These are phyloP conservation scores for Arctium minus DNA, from an alignment of 129 eudicot genomes.

Conservation along the genomic window DNA sequence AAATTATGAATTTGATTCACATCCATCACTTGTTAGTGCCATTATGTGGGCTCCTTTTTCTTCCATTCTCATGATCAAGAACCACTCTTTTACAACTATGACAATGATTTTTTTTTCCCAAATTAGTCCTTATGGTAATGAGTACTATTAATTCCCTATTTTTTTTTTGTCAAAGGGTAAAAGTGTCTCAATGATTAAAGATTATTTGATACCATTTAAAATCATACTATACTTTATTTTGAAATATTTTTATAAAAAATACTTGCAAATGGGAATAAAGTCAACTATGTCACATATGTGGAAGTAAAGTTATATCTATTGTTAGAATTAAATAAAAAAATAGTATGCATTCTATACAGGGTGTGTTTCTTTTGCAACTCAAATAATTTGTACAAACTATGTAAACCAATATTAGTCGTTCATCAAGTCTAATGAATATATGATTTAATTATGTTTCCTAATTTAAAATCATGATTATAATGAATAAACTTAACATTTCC, in stretches of 20 bases:
- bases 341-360: too few relatives aligned
- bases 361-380: too few relatives aligned
- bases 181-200: neutral
- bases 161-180: slow-evolving; percentile 13
- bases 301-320: neutral
- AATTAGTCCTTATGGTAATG: slow-evolving; percentile 18
- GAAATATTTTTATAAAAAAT: too few relatives aligned
- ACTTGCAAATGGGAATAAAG: neutral
- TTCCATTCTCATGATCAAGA: slow-evolving; percentile 9
- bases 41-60: slow-evolving; percentile 6
- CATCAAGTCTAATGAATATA: too few relatives aligned
- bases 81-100: neutral
- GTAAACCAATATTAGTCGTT: too few relatives aligned
- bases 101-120: neutral
- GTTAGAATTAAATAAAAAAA: too few relatives aligned
- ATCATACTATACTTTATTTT: neutral
- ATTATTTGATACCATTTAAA: neutral
- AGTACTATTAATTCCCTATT: neutral
- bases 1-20: neutral
- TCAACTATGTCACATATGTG: neutral
- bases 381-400: too few relatives aligned
- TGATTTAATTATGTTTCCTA: too few relatives aligned
- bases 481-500: too few relatives aligned
- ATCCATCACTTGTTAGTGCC: neutral
- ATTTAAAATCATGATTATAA: too few relatives aligned